Conservation (phyloP, 164 flowering plant genomes). For the Macadamia integrifolia region DNA sequence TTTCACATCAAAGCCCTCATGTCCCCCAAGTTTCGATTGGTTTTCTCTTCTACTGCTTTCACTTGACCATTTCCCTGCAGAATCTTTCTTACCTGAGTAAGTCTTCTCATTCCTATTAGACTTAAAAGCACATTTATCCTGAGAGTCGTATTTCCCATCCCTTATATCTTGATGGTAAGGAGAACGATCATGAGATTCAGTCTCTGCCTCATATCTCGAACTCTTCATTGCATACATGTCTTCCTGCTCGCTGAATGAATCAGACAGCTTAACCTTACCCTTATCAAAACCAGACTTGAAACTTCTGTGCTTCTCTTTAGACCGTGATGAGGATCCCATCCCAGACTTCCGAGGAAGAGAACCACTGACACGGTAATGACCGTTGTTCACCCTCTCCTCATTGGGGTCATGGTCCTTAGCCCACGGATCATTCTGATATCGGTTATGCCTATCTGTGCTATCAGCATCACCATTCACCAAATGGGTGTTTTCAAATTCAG, state of each 20-base stretch:
- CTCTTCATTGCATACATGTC: slow-evolving; percentile 13
- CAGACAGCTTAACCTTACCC: slow-evolving; percentile 31
- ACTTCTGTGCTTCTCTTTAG: slow-evolving; percentile 44
- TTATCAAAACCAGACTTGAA: slow-evolving; percentile 30
- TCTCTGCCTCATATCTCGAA: slow-evolving; percentile 10
- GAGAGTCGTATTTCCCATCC: slow-evolving; percentile 29
- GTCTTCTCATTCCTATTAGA: slow-evolving; percentile 31
- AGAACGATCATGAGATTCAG: slow-evolving; percentile 27
- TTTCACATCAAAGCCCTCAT: slow-evolving; percentile 33
- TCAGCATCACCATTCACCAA: slow-evolving; percentile 24
- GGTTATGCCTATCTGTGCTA: slow-evolving; percentile 21
- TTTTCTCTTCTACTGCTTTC: slow-evolving; percentile 34
- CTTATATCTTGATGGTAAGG: slow-evolving; percentile 29
- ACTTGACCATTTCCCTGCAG: slow-evolving; percentile 24
- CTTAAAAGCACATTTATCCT: slow-evolving; percentile 29
- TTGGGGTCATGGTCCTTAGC: slow-evolving; percentile 22
- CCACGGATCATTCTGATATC: background rate
- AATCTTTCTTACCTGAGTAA: slow-evolving; percentile 32
- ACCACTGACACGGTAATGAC: slow-evolving; percentile 30
- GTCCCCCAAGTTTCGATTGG: slow-evolving; percentile 22
- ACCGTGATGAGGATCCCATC: slow-evolving; percentile 41
- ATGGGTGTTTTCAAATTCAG: slow-evolving; percentile 23
- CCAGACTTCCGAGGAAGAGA: slow-evolving; percentile 39
- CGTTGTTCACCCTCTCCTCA: slow-evolving; percentile 26
- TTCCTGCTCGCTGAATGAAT: slow-evolving; percentile 24